A percentile compares a stretch with the other conserved stretches of the same genome.
phyloP scores from a whole-genome alignment of 768 basidiomycete genomes.

The Krasilnikovozyma curviuscula region DNA sequence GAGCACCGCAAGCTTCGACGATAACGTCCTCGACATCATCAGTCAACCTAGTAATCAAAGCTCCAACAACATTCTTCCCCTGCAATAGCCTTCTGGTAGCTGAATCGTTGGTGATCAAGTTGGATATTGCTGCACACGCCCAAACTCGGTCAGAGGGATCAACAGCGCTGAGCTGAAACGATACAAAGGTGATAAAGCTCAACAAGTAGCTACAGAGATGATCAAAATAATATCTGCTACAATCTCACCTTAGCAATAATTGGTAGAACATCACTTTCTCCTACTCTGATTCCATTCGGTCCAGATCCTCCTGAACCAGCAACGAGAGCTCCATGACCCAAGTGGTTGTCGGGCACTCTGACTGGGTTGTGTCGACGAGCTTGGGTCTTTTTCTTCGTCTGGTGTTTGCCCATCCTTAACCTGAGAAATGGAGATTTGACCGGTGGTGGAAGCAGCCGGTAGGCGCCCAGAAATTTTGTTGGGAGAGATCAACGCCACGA shows the following conservation, averaged over 20 bases:
- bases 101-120: slow-evolving; percentile 84
- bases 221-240: neutral
- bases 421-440: too few species aligned
- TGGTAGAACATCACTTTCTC: slow-evolving; percentile 59
- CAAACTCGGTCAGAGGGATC: slow-evolving; percentile 72
- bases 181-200: neutral
- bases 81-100: slow-evolving; percentile 75
- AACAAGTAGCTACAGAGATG: too few species aligned
- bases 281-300: slow-evolving; percentile 38
- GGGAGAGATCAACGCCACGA: too few species aligned
- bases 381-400: slow-evolving; percentile 48
- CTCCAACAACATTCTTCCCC: slow-evolving; percentile 73
- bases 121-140: slow-evolving; percentile 93
- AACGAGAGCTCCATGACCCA: slow-evolving; percentile 71
- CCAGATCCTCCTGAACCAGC: too few species aligned
- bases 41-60: slow-evolving; percentile 64
- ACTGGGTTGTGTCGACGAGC: slow-evolving; percentile 75
- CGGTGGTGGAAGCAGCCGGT: too few species aligned
- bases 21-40: slow-evolving; percentile 81
- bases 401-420: slow-evolving; percentile 96
- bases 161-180: slow-evolving; percentile 21
- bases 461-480: too few species aligned
- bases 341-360: slow-evolving; percentile 79
- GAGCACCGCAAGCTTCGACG: slow-evolving; percentile 68
- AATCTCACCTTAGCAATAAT: slow-evolving; percentile 63